These are phyloP conservation scores for Adansonia madagascariensis DNA, from an alignment of 441 rosid species.

Conservation along the genomic window DNA sequence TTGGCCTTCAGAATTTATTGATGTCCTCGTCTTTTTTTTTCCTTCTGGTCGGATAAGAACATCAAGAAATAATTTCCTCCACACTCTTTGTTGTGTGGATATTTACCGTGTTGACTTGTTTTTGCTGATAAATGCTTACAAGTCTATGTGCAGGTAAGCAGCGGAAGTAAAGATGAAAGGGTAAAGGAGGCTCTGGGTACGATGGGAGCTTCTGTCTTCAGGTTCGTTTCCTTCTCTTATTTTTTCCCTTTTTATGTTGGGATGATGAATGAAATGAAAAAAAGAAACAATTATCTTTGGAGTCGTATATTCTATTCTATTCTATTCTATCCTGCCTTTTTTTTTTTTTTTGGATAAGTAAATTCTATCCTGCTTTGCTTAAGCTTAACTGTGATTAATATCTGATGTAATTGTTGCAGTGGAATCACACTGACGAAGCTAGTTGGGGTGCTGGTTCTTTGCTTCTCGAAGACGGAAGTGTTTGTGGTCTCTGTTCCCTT, in stretches of 20 bases:
- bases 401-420: conserved; percentile 44
- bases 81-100: background rate
- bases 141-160: conserved; percentile 58
- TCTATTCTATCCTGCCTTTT: too few species aligned
- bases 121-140: conserved; percentile 14
- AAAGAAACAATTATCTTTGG: too few species aligned
- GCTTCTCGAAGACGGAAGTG: conserved; percentile 94
- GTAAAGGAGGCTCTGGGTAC: conserved; percentile 83
- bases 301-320: too few species aligned
- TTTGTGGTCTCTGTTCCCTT: conserved; percentile 69
- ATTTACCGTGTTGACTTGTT: conserved; percentile 1
- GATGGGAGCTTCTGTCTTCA: conserved; percentile 99
- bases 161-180: conserved; percentile 80
- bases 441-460: conserved; percentile 93
- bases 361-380: background rate
- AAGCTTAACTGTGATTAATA: background rate
- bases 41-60: too few species aligned
- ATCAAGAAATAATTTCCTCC: too few species aligned
- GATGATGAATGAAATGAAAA: too few species aligned
- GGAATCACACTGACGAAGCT: conserved; percentile 97
- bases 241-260: background rate
- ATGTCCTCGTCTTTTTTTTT: too few species aligned
- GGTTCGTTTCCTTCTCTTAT: conserved; percentile 46
- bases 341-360: too few species aligned
- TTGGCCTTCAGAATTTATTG: background rate